Base-by-base conservation (phyloP, 192 early-diverging fungal species). In the Coemansia sp. region DNA sequence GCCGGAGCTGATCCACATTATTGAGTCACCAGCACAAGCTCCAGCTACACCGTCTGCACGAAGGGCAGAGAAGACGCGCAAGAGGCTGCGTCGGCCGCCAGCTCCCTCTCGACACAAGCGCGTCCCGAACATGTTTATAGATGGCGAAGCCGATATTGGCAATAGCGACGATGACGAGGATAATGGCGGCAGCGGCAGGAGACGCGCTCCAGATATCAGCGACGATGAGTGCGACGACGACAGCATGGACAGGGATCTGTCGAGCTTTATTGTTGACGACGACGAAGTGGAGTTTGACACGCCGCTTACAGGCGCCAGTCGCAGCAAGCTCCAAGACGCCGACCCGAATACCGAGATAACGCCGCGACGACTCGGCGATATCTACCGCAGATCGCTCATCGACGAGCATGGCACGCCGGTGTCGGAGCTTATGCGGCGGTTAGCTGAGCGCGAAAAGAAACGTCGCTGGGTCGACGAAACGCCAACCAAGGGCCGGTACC, bases 181-280 rank as follows among this genome's bases (percentile, higher is more conserved):
- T 24, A 55, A 28, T 23, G 32, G 46, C 22, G 39, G 36, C 25
- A 23, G 45, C 23, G 27, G 28, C n/a, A 48, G 59, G 13, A 42
- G 13, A 8, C 20, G 65, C 50, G 23, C 28, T 22, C 32, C 7
- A 29, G 42, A 16, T 9, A 45, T 55, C 13, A 67, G 61, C 45
- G 69, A 66, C 22, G 71, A 74, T 42, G 69, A 74, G 61, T 50
- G 50, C 30, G 76, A 73, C 30, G 64, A 60, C 7, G 72, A 74
- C 3, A 65, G 75, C 20, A 27, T 81, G 58, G 68, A 81, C 39
- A 65, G 63, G 36, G 67, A 75, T 18, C 55, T 75, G 56, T 74
- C 78, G n/a, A 69, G 72, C 69, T 81, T 74, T 69, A 65, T 81
- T 60, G 73, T 75, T 4, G 69, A 81, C 20, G 63, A 75, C 20